Base-by-base conservation (phyloP, 1,284 basidiomycete genomes). In the Marasmius sp. region DNA sequence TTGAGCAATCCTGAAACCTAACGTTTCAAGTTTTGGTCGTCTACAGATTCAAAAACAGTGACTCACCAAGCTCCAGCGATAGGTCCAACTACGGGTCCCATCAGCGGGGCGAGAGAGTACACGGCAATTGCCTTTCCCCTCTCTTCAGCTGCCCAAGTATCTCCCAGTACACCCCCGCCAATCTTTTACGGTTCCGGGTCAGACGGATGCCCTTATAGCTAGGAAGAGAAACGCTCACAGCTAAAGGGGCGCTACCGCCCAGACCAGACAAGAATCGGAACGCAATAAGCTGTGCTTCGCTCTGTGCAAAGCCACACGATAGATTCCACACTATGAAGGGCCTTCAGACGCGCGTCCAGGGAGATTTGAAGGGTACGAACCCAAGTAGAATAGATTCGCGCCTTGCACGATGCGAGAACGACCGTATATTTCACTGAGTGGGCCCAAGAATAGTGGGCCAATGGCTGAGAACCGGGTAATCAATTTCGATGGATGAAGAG, bases 91-190 rank as follows among this genome's bases (percentile, higher is more conserved):
- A 86, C 85, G 0, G 90, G 90, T 0, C 88, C 86, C 5, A 87
- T 73, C 3, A 87, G 70, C 0, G 84, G 84, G 0, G 87, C 87
- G 5, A 92, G 73, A 0, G 89, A 87, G 71, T 91, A 92, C 1
- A 90, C 75, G 0, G 87, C 85, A 27, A 90, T 80, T 0, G 89
- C 88, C 64, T 81, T 77, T 0, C 91, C 91, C 65, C 89, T 79
- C 66, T 92, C 81, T 60, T 92, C 87, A 0, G 88, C 70, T 12
- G 69, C 70, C 84, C 86, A 94, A 50, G 89, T 78, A 71, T 94
- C 92, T 1, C 85, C 82, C 0, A 94, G 75, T 1, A 88, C 81
- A 1, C 88, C 92, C 39, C 88, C 90, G 61, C 87, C 86, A 39
- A 85, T 74, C 85, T 86, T 43, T 5, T 4, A 9, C 20, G 9